A percentile compares a stretch with the other conserved stretches of the same genome.
phyloP scores from a whole-genome alignment of 2,329 filamentous ascomycete genomes.

The Clarireedia homoeocarpa region DNA sequence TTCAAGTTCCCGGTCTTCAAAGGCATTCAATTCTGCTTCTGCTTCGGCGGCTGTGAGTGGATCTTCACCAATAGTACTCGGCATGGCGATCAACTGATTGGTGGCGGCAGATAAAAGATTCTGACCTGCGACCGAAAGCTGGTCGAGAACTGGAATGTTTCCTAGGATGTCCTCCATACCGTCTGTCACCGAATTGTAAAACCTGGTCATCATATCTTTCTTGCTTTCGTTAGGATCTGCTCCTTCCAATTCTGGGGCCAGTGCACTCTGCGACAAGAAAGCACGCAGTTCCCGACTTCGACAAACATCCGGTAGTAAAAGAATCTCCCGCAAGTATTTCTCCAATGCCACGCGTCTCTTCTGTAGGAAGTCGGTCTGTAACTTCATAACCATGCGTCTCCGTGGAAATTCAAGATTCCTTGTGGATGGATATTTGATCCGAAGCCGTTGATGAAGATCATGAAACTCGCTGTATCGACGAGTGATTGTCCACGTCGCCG shows the following conservation, averaged over 20 bases:
- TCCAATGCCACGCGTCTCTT: constrained; percentile 81
- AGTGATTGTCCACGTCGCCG: constrained; percentile 90
- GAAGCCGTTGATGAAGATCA: constrained; percentile 83
- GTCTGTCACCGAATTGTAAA: constrained; percentile 95
- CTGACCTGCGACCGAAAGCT: constrained; percentile 85
- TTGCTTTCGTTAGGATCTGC: constrained; percentile 54
- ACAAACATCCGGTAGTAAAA: constrained; percentile 86
- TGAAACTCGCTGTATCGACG: constrained; percentile 95
- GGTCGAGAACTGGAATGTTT: constrained; percentile 91
- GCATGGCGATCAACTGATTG: constrained; percentile 51
- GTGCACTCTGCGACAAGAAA: constrained; percentile 84
- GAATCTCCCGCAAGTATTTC: constrained; percentile 72
- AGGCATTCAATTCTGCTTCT: constrained; percentile 88
- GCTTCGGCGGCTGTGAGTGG: constrained; percentile 59
- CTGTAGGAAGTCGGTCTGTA: constrained; percentile 91
- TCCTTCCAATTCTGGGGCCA: constrained; percentile 50
- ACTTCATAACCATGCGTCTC: constrained; percentile 87
- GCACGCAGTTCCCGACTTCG: constrained; percentile 85
- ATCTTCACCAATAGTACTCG: constrained; percentile 45
- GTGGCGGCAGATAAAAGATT: constrained; percentile 76
- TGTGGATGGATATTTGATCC: constrained; percentile 78
- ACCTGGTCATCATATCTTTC: constrained; percentile 82
- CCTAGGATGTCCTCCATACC: constrained; percentile 97
- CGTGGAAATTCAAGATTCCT: constrained; percentile 86
- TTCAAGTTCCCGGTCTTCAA: constrained; percentile 80